These are phyloP conservation scores for Apophysomyces elegans DNA, from an alignment of 371 early-diverging fungal genomes.

Conservation along the genomic window DNA sequence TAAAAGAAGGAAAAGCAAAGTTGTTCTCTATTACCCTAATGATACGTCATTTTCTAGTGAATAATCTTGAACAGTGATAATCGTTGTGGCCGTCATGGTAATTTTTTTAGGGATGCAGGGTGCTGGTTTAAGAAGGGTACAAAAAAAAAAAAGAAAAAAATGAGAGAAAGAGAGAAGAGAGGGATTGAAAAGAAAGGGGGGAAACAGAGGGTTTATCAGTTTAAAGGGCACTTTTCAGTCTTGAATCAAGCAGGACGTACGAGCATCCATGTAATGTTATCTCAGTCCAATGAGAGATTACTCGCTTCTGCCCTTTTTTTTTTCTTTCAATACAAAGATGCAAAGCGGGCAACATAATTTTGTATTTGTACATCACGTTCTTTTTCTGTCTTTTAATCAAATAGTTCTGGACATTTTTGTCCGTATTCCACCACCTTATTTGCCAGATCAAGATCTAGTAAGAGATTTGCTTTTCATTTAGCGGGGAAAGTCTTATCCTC, in stretches of 20 bases:
- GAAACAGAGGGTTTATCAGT: conserved; percentile 10
- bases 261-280: not conserved
- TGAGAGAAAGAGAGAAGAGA: not conserved
- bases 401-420: conserved; percentile 49
- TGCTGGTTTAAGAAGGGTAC: not conserved
- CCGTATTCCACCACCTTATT: conserved; percentile 48
- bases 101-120: not conserved
- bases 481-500: not conserved
- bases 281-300: not conserved
- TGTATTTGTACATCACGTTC: conserved; percentile 4
- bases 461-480: not conserved
- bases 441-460: conserved; percentile 45
- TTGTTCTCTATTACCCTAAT: not conserved
- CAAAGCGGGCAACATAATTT: not conserved
- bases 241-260: not conserved
- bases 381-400: conserved; percentile 28
- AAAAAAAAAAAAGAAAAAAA: conserved; percentile 8
- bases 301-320: not conserved
- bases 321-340: not conserved
- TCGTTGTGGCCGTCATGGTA: not conserved
- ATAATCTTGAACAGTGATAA: not conserved
- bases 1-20: not conserved
- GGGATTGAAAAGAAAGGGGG: not conserved
- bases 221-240: not conserved
- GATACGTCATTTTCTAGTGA: not conserved